Conservation (phyloP, 1,284 basidiomycete species). For the Xerocomus minutiporus region DNA sequence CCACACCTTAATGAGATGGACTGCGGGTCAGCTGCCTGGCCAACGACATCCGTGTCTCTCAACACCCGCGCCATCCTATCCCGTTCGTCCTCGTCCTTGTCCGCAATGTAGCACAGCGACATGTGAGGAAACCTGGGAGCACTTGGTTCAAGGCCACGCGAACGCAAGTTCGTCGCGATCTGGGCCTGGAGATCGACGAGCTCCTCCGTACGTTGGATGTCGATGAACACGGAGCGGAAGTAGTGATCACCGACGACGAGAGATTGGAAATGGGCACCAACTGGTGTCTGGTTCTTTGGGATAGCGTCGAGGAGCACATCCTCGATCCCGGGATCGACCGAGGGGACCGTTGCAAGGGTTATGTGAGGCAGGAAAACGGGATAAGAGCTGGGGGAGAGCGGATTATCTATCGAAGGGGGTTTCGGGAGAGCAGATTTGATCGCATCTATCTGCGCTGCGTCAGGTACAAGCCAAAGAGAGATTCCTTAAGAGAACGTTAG, state of each 20-base stretch:
- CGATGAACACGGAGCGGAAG: conserved; percentile 65
- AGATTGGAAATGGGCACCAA: conserved; percentile 42
- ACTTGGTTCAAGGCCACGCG: conserved; percentile 33
- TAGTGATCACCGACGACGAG: conserved; percentile 56
- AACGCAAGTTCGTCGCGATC: conserved; percentile 40
- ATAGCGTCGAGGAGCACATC: conserved; percentile 40
- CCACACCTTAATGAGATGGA: conserved; percentile 32
- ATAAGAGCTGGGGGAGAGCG: conserved; percentile 38
- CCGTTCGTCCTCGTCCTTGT: conserved; percentile 47
- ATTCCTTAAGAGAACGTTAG: conserved; percentile 37
- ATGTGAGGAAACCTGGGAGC: conserved; percentile 63
- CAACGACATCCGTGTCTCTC: conserved; percentile 33
- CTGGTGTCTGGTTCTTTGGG: conserved; percentile 30
- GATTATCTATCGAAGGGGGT: conserved; percentile 12
- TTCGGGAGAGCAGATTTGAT: conserved; percentile 46
- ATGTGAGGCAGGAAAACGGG: conserved; percentile 63
- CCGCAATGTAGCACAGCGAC: conserved; percentile 66
- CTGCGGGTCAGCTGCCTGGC: conserved; percentile 20
- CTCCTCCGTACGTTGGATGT: conserved; percentile 41
- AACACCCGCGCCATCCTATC: conserved; percentile 35
- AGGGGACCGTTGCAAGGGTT: conserved; percentile 55
- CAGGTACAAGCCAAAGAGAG: conserved; percentile 63
- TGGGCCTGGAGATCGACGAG: conserved; percentile 47
- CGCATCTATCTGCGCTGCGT: conserved; percentile 33
- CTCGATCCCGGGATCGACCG: conserved; percentile 8